Evolutionary conservation across 345 rosid genomes (phyloP).

Genomic region (Eucalyptus pumila): DNA sequence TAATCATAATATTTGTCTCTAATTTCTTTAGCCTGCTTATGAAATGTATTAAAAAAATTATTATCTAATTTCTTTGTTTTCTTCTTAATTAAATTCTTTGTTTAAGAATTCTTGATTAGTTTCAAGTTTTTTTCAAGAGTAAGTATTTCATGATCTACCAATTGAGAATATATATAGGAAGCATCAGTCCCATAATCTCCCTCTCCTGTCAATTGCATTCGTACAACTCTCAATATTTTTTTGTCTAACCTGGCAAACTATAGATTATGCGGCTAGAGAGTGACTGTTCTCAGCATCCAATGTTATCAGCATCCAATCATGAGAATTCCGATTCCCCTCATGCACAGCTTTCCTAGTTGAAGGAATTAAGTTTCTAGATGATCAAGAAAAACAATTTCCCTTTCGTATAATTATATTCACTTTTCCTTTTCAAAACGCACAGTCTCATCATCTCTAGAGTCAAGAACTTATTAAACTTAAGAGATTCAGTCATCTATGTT

Average conservation of each 20-base stretch:
- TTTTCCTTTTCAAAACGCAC: not conserved
- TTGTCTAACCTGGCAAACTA: not conserved
- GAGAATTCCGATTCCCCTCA: not conserved
- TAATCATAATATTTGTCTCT: not conserved
- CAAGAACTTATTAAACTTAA: not conserved
- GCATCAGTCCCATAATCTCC: not conserved
- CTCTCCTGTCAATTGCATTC: not conserved
- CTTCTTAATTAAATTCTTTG: not conserved
- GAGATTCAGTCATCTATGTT: not conserved
- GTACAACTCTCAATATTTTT: not conserved
- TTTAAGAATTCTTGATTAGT: not conserved
- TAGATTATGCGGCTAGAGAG: not conserved
- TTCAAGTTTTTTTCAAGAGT: not conserved
- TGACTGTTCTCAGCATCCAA: not conserved
- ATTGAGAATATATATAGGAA: not conserved
- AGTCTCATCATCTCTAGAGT: not conserved
- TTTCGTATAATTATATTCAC: not conserved
- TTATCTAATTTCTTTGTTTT: not conserved
- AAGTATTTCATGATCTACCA: too few species aligned
- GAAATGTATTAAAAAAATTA: not conserved
- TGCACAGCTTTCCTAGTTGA: not conserved
- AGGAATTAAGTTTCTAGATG: not conserved
- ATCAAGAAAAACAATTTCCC: not conserved
- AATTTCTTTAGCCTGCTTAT: not conserved
- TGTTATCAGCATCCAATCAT: not conserved